phyloP scores from a whole-genome alignment of 345 rosid genomes.

The Eucalyptus fibrosa region DNA sequence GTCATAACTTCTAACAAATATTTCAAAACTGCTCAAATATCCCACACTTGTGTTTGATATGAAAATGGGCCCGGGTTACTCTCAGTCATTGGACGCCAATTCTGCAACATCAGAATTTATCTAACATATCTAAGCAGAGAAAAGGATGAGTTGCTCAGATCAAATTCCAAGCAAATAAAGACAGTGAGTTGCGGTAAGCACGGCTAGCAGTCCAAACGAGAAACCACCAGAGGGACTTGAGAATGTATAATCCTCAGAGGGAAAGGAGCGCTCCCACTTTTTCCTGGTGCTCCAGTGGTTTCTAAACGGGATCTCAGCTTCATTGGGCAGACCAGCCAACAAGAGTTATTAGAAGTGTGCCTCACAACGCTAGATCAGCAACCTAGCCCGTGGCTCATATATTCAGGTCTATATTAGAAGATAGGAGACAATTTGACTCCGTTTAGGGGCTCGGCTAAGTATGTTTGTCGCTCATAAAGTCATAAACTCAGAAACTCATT shows the following conservation, averaged over 20 bases:
- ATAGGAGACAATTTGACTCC: conserved; percentile 35
- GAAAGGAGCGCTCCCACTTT: conserved; percentile 8
- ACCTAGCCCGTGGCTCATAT: conserved; percentile 65
- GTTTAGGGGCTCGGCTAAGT: not conserved
- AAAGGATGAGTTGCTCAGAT: conserved; percentile 5
- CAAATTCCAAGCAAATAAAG: conserved; percentile 19
- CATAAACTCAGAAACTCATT: not conserved
- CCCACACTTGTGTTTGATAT: too few relatives aligned
- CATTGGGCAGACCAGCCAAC: conserved; percentile 9
- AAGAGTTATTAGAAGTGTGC: conserved; percentile 66
- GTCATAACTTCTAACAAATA: too few relatives aligned
- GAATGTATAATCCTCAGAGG: not conserved
- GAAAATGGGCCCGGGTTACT: too few relatives aligned
- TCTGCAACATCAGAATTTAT: conserved; percentile 27
- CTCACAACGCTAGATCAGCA: conserved; percentile 55
- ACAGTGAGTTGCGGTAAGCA: conserved; percentile 29
- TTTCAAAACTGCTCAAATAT: too few relatives aligned
- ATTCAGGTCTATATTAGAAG: conserved; percentile 74
- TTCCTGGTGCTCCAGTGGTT: not conserved
- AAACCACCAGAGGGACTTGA: not conserved
- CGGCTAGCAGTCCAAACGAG: conserved; percentile 28
- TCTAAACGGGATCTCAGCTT: not conserved
- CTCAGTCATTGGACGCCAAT: not conserved
- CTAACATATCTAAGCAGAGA: conserved; percentile 8
- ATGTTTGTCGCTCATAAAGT: not conserved